These are phyloP conservation scores for Ogataea methanolica DNA, from an alignment of 805 yeast genomes.

Conservation along the genomic window DNA sequence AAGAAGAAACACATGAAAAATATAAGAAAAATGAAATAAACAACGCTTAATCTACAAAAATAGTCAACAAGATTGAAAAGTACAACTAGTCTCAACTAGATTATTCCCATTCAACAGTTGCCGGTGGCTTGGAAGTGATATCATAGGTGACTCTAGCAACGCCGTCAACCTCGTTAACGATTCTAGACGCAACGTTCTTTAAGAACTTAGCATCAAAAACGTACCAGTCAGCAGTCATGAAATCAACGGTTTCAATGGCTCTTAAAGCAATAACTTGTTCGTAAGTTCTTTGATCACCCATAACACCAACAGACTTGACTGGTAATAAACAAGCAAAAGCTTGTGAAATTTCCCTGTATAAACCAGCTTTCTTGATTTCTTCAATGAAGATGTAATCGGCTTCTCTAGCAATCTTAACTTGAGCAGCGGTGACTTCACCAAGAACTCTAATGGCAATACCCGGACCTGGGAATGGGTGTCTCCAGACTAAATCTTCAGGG, in stretches of 20 bases:
- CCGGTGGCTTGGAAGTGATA: slow-evolving; percentile 98
- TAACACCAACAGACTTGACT: slow-evolving; percentile 97
- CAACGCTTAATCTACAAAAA: neutral
- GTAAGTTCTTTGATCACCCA: slow-evolving; percentile 99
- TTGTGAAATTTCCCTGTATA: slow-evolving; percentile 90
- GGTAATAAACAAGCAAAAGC: slow-evolving; percentile 97
- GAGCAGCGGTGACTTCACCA: slow-evolving; percentile 92
- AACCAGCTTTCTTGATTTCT: slow-evolving; percentile 90
- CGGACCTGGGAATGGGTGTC: slow-evolving; percentile 99
- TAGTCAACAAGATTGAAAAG: neutral
- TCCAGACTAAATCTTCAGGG: slow-evolving; percentile 96
- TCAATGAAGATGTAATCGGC: slow-evolving; percentile 96
- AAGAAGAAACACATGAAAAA: neutral
- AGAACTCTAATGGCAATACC: slow-evolving; percentile 98
- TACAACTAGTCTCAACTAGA: neutral
- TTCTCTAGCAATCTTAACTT: slow-evolving; percentile 94
- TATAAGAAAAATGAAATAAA: neutral
- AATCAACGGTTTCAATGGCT: slow-evolving; percentile 96
- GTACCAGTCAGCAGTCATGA: slow-evolving; percentile 99
- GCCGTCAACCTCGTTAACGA: slow-evolving; percentile 97
- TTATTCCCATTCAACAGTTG: slow-evolving; percentile 96
- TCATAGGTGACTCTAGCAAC: slow-evolving; percentile 99
- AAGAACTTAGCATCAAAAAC: slow-evolving; percentile 88
- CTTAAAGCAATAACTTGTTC: slow-evolving; percentile 99
- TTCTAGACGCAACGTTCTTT: slow-evolving; percentile 90